Evolutionary conservation across 2,329 filamentous ascomycete species (phyloP).

Genomic region (Phymatotrichopsis omnivora): DNA sequence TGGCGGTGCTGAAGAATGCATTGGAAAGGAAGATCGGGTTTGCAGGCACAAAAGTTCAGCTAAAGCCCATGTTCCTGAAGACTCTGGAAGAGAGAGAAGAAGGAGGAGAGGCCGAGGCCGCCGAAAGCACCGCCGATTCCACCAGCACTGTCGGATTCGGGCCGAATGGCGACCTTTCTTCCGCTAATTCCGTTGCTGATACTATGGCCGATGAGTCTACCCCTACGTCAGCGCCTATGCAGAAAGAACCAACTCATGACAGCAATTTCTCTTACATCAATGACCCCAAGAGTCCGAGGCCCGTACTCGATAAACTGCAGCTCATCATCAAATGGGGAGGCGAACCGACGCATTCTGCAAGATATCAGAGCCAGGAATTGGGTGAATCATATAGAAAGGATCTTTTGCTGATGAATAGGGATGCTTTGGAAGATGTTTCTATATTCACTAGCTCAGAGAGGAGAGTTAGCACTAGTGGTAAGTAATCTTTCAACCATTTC

Average conservation of each 20-base stretch:
- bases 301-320: slow-evolving; percentile 84
- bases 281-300: slow-evolving; percentile 34
- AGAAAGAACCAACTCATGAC: too few relatives aligned
- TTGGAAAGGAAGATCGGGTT: slow-evolving; percentile 86
- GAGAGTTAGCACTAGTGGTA: slow-evolving; percentile 75
- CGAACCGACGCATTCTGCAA: slow-evolving; percentile 91
- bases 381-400: slow-evolving; percentile 95
- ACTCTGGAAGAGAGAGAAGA: slow-evolving; percentile 51
- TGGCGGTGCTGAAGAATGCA: slow-evolving; percentile 75
- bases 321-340: slow-evolving; percentile 99
- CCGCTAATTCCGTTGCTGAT: background rate
- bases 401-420: slow-evolving; percentile 80
- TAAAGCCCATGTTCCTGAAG: slow-evolving; percentile 97
- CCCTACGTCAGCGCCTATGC: slow-evolving; percentile 15
- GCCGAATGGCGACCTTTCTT: slow-evolving; percentile 8
- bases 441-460: slow-evolving; percentile 95
- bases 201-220: slow-evolving; percentile 14
- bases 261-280: slow-evolving; percentile 21
- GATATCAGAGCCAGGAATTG: slow-evolving; percentile 91
- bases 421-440: slow-evolving; percentile 82
- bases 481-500: slow-evolving; percentile 28
- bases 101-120: slow-evolving; percentile 18
- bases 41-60: slow-evolving; percentile 95
- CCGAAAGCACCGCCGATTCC: slow-evolving; percentile 14
- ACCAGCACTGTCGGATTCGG: slow-evolving; percentile 8